Base-by-base conservation (phyloP, 257 asterid genomes). In the Petunia secreta region DNA sequence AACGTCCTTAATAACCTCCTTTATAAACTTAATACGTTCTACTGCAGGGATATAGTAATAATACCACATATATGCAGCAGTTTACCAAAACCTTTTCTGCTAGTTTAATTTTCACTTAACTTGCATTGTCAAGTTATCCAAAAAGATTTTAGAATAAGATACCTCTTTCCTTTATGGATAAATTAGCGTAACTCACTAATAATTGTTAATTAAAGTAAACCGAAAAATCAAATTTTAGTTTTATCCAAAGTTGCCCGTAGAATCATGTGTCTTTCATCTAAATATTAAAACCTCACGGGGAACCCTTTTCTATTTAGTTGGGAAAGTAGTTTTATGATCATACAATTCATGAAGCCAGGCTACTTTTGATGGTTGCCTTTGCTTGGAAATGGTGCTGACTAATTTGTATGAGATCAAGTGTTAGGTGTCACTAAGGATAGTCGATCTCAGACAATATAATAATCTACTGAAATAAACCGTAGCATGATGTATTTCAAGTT, bases 341-440 rank as follows among this genome's bases (percentile, higher is more conserved):
- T 11, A 71, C 8, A 71, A 34, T 71, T 71, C 77, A 71, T 71
- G 77, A 71, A 50, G 77, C 60, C 52, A 2, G 77, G 34, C 13
- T 48, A 71, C 77, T 48, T 71, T 71, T 34, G 4, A 5, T 69
- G 77, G 57, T 34, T 46, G 57, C 13, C 43, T 69, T 46, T 48
- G 41, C 77, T 25, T 46, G 25, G 25, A 25, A 25, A 25, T 25
- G 43, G 41, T 46, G 59, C n/a, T 71, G 59, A 48, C 8, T 25
- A 25, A 10, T 48, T 48, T 71, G 36, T 48, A 60, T 46, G 77
- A 8, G 13, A 71, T 34, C 60, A 48, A 71, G 44, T 48, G 60
- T 50, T 48, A 11, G 6, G 25, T 71, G 77, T 71, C 77, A 71
- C 34, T 71, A 48, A 46, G 77, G 77, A 71, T 48, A 34, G 60